Conservation (phyloP, 352 stramenopile species). For the Halophytophthora batemanensis region DNA sequence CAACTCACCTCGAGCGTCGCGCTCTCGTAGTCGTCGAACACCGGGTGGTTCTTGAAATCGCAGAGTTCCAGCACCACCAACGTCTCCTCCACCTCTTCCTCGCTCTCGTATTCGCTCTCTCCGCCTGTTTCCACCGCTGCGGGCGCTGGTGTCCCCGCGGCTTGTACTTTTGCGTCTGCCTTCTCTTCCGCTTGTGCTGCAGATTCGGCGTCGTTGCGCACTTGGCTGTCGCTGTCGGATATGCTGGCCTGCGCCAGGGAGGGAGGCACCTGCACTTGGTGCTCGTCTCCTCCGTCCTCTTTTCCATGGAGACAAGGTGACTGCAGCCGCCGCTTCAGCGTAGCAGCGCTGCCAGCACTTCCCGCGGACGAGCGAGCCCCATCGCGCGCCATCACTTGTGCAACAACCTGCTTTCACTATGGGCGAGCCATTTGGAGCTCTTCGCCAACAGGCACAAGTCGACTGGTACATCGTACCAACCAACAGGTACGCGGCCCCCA, state of each 20-base stretch:
- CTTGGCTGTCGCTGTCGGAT: neutral
- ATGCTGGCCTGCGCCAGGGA: too few relatives aligned
- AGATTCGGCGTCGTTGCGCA: conserved; percentile 4
- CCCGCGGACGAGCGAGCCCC: neutral
- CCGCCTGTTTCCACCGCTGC: conserved; percentile 4
- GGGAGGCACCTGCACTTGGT: neutral
- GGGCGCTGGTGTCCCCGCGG: neutral
- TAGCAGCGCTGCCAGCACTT: neutral
- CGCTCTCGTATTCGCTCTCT: conserved; percentile 1
- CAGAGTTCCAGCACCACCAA: conserved; percentile 72
- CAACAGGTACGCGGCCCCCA: too few relatives aligned
- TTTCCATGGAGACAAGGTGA: neutral
- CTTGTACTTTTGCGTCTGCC: conserved; percentile 13
- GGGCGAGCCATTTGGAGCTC: neutral
- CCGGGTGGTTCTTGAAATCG: conserved; percentile 80
- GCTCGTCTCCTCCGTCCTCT: neutral
- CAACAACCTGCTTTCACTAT: neutral
- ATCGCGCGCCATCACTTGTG: neutral
- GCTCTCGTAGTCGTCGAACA: conserved; percentile 65
- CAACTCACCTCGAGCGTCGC: conserved; percentile 56
- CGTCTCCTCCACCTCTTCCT: conserved; percentile 52
- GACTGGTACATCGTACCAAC: too few relatives aligned
- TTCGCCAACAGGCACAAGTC: neutral
- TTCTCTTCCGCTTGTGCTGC: neutral
- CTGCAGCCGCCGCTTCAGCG: neutral